phyloP scores from a whole-genome alignment of 208 protist genomes.

The Crithidia expoeki region DNA sequence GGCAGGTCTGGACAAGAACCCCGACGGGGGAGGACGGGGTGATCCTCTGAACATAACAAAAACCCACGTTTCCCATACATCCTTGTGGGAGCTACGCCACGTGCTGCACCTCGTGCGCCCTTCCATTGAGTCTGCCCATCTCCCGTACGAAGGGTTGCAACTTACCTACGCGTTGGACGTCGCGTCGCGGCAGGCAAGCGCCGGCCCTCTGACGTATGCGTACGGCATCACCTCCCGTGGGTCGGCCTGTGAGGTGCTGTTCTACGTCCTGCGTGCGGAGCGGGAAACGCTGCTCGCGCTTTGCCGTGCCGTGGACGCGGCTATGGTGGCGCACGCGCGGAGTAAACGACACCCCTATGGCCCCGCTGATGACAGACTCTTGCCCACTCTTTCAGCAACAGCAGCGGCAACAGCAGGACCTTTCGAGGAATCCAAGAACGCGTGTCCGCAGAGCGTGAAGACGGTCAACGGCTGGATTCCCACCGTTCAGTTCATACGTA shows the following conservation, averaged over 20 bases:
- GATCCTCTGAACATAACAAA: no score
- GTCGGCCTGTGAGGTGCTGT: slow-evolving; percentile 51
- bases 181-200: slow-evolving; percentile 43
- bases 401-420: background rate
- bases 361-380: background rate
- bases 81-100: slow-evolving; percentile 38
- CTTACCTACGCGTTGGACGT: slow-evolving; percentile 73
- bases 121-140: slow-evolving; percentile 10
- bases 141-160: slow-evolving; percentile 47
- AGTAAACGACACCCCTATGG: background rate
- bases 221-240: slow-evolving; percentile 63
- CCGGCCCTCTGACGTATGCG: slow-evolving; percentile 66
- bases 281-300: slow-evolving; percentile 47
- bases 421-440: background rate
- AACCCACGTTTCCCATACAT: background rate
- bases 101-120: slow-evolving; percentile 16
- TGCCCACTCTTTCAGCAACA: background rate
- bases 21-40: background rate
- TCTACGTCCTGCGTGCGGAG: slow-evolving; percentile 62
- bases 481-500: slow-evolving; percentile 51
- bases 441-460: background rate
- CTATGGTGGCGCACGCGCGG: slow-evolving; percentile 1
- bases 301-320: slow-evolving; percentile 55
- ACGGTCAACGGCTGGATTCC: slow-evolving; percentile 48
- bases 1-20: background rate